Base-by-base conservation (phyloP, 768 basidiomycete genomes). In the Phaeolepiota aurea region DNA sequence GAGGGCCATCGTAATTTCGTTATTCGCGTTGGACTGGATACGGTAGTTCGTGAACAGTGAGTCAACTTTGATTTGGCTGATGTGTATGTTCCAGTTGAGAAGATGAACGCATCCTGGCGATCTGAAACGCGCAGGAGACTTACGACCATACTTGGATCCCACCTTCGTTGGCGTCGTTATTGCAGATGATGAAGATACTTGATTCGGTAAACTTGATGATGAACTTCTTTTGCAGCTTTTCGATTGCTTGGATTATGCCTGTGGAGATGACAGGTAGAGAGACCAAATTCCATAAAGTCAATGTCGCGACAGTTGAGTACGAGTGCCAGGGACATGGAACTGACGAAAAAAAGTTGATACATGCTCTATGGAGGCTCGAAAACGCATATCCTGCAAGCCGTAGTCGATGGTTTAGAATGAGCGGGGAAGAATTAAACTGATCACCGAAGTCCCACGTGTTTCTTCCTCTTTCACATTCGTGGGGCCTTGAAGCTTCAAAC, bases 111-210 rank as follows among this genome's bases (percentile, higher is more conserved):
- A 9, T 35, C 33, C 25, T 16, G 9, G 9, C 11, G 20, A 18
- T 13, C 4, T 28, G 13, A 25, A 7, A 20, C 10, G 19, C 7
- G 16, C 20, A 42, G 38, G 33, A 7, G 13, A 46, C 59, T 32
- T 37, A 68, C 63, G 66, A 68, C 90, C 90, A 92, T 38, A 92
- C 87, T 56, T 92, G 89, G 3, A 89, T 79, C 2, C 87, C 87
- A 0, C 85, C 87, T 50, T 88, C 86, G 49, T 79, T 82, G 28
- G 76, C 74, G 40, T 88, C 85, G 37, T 69, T 75, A 43, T 83
- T 82, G 65, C 90, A 92, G 41, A 93, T 90, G 44, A 92, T 77
- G 45, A 81, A 79, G 68, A 91, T 80, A 25, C 75, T 76, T 11
- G 65, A 68, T 51, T 83, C 79, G 0, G 77, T 78, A 52, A 90